These are phyloP conservation scores for Tagetes erecta DNA, from an alignment of 129 eudicot species.

Conservation along the genomic window DNA sequence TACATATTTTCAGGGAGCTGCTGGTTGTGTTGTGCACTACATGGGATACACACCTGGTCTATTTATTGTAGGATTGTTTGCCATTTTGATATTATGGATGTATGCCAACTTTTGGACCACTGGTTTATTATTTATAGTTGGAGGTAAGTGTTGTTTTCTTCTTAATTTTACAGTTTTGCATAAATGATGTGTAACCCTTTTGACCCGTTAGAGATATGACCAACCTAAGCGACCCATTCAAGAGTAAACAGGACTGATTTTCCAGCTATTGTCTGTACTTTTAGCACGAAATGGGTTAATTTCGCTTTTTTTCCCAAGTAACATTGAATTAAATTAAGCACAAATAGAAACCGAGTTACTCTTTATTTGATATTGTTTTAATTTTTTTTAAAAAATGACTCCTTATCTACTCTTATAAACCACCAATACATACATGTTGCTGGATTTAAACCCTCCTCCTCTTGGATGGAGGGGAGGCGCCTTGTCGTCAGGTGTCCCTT, in stretches of 20 bases:
- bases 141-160: conserved; percentile 54
- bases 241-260: background rate
- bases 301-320: background rate
- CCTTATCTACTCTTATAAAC: too few relatives aligned
- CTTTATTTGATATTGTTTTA: too few relatives aligned
- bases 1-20: conserved; percentile 65
- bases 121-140: conserved; percentile 81
- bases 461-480: too few relatives aligned
- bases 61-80: conserved; percentile 77
- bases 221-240: background rate
- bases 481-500: too few relatives aligned
- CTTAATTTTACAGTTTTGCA: background rate
- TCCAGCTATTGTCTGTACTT: background rate
- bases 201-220: background rate
- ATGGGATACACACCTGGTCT: conserved; percentile 97
- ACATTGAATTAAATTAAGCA: background rate
- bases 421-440: too few relatives aligned
- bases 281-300: background rate
- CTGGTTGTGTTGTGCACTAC: conserved; percentile 77
- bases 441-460: too few relatives aligned
- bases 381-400: too few relatives aligned
- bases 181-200: background rate
- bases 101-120: conserved; percentile 94
- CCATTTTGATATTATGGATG: conserved; percentile 84
- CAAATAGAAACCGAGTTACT: background rate